phyloP scores from a whole-genome alignment of 768 basidiomycete genomes.

The Amanita rimosa region DNA sequence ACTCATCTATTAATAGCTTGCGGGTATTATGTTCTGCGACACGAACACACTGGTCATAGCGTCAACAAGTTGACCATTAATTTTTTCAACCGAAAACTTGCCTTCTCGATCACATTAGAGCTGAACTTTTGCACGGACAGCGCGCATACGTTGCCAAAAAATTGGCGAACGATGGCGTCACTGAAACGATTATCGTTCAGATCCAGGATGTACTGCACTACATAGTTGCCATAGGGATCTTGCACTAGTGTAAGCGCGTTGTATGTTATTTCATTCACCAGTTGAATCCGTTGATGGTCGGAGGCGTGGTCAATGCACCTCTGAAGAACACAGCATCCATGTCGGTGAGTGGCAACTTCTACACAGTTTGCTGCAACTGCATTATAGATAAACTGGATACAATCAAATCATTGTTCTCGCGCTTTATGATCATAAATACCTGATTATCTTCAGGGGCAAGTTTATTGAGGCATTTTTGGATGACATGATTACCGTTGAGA shows the following conservation, averaged over 20 bases:
- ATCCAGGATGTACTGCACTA: constrained; percentile 97
- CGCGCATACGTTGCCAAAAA: constrained; percentile 94
- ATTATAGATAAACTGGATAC: constrained; percentile 87
- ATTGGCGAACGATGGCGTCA: constrained; percentile 95
- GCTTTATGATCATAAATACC: constrained; percentile 26
- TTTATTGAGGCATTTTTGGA: constrained; percentile 98
- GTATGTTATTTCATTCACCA: constrained; percentile 98
- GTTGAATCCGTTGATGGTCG: constrained; percentile 87
- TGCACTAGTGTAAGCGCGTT: constrained; percentile 96
- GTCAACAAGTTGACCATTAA: not conserved
- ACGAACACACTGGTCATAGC: constrained; percentile 53
- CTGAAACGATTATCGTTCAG: constrained; percentile 98
- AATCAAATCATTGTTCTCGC: not conserved
- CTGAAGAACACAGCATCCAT: constrained; percentile 97
- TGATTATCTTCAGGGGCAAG: constrained; percentile 98
- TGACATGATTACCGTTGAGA: constrained; percentile 93
- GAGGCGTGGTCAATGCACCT: constrained; percentile 98
- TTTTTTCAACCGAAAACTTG: constrained; percentile 14
- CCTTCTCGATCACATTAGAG: constrained; percentile 98
- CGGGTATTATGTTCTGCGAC: constrained; percentile 94
- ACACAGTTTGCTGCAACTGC: constrained; percentile 98
- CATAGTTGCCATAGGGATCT: constrained; percentile 93
- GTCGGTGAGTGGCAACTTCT: constrained; percentile 95
- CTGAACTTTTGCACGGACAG: constrained; percentile 99
- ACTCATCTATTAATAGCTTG: constrained; percentile 90